Percentiles rank a stretch among this genome's conserved stretches.
Conservation (phyloP, 2,329 filamentous ascomycete species). For the Cadophora sp. region DNA sequence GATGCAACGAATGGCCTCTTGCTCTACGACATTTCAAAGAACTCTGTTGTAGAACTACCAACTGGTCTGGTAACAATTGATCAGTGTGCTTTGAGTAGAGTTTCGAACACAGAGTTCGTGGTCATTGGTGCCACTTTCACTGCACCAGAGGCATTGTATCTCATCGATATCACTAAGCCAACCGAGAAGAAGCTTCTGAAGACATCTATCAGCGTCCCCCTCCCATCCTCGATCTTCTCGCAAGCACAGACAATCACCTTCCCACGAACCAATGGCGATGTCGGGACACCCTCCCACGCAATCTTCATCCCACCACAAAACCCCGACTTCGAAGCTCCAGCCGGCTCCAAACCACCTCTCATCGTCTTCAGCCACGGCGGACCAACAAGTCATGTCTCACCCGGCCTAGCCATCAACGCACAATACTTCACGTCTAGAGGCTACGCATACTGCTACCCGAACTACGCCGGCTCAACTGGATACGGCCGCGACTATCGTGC, state of each 20-base stretch:
- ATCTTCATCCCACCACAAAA: slow-evolving; percentile 59
- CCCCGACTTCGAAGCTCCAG: slow-evolving; percentile 49
- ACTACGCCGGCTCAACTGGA: slow-evolving; percentile 59
- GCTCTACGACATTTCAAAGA: slow-evolving; percentile 48
- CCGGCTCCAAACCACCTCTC: slow-evolving; percentile 53
- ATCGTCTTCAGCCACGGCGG: slow-evolving; percentile 60
- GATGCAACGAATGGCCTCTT: slow-evolving; percentile 47
- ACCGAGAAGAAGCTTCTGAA: slow-evolving; percentile 44
- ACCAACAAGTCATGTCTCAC: slow-evolving; percentile 53
- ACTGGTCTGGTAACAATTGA: slow-evolving; percentile 46
- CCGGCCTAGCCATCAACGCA: slow-evolving; percentile 52
- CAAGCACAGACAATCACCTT: slow-evolving; percentile 48
- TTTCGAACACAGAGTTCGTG: slow-evolving; percentile 48
- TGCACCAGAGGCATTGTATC: slow-evolving; percentile 47
- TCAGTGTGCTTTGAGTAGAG: slow-evolving; percentile 46
- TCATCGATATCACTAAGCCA: slow-evolving; percentile 43
- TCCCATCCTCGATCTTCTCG: slow-evolving; percentile 47
- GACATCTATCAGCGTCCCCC: slow-evolving; percentile 45
- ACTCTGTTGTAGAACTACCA: slow-evolving; percentile 45
- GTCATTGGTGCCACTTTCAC: slow-evolving; percentile 48
- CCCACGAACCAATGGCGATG: slow-evolving; percentile 40
- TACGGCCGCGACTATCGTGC: slow-evolving; percentile 59
- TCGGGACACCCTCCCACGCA: slow-evolving; percentile 36
- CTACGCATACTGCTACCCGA: slow-evolving; percentile 57
- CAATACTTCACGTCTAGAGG: slow-evolving; percentile 63